Conservation (phyloP, 2,329 filamentous ascomycete genomes). For the Pestalotiopsis sp. region DNA sequence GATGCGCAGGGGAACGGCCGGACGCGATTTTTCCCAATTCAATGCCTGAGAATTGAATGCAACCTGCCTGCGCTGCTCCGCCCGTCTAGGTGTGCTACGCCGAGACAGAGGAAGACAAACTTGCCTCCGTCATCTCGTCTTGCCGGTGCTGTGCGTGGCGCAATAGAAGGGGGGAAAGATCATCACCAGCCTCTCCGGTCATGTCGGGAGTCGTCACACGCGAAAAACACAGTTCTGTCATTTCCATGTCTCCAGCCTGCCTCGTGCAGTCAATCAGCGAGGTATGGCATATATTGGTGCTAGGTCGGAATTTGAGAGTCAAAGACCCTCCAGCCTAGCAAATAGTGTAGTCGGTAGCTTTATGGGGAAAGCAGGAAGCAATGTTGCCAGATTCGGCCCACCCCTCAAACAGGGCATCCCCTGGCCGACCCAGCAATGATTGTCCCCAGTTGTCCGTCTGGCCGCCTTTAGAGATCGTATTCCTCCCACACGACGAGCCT, state of each 20-base stretch:
- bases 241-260: not conserved
- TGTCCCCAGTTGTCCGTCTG: not conserved
- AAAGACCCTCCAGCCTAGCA: not conserved
- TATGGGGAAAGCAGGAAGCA: not conserved
- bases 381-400: conserved; percentile 6
- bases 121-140: not conserved
- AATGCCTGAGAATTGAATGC: not conserved
- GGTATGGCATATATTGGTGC: not conserved
- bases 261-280: not conserved
- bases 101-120: not conserved
- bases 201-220: not conserved
- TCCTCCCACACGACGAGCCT: not conserved
- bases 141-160: not conserved
- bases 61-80: not conserved
- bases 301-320: not conserved
- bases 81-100: not conserved
- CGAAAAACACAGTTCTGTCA: not conserved
- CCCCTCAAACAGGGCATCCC: not conserved
- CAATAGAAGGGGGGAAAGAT: not conserved
- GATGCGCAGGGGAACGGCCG: not conserved
- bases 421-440: conserved; percentile 17
- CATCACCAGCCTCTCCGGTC: not conserved
- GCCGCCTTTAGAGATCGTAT: conserved; percentile 2
- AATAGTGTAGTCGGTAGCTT: not conserved
- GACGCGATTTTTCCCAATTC: not conserved